Conservation (phyloP, 371 early-diverging fungal species). For the Mortierella sp. region DNA sequence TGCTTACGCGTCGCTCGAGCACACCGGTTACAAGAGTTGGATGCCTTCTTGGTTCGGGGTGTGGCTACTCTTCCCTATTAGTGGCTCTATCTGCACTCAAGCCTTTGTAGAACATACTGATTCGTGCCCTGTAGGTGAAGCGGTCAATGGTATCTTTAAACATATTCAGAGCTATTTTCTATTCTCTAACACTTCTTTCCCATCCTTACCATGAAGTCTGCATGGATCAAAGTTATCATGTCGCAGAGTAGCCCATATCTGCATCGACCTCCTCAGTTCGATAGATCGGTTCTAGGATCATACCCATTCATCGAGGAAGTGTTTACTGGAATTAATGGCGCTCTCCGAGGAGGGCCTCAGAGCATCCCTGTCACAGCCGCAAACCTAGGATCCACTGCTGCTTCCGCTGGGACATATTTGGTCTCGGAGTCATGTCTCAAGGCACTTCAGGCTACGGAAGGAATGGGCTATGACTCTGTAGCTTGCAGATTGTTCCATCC, state of each 20-base stretch:
- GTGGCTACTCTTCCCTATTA: slow-evolving; percentile 46
- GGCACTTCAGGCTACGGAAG: neutral
- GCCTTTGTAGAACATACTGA: slow-evolving; percentile 43
- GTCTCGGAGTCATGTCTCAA: neutral
- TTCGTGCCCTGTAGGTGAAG: slow-evolving; percentile 37
- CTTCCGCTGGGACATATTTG: slow-evolving; percentile 1
- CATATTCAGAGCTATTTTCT: neutral
- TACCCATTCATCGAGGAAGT: neutral
- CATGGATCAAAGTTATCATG: slow-evolving; percentile 6
- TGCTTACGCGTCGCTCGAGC: slow-evolving; percentile 21
- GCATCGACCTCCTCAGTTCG: neutral
- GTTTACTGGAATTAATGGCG: neutral
- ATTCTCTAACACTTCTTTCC: neutral
- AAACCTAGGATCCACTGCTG: neutral
- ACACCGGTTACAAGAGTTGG: slow-evolving; percentile 21
- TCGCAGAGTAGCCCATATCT: neutral
- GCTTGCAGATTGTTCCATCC: slow-evolving; percentile 47
- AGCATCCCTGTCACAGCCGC: neutral
- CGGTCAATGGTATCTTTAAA: too few relatives aligned
- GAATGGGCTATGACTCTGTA: slow-evolving; percentile 18
- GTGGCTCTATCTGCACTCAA: slow-evolving; percentile 25
- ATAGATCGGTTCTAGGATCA: neutral
- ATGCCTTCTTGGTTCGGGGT: slow-evolving; percentile 49
- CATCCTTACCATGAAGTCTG: too few relatives aligned
- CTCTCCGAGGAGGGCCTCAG: too few relatives aligned